A percentile compares a stretch with the other conserved stretches of the same genome.
These are phyloP conservation scores for Mortierella sp. DNA, from an alignment of 371 early-diverging fungal species.

Conservation along the genomic window DNA sequence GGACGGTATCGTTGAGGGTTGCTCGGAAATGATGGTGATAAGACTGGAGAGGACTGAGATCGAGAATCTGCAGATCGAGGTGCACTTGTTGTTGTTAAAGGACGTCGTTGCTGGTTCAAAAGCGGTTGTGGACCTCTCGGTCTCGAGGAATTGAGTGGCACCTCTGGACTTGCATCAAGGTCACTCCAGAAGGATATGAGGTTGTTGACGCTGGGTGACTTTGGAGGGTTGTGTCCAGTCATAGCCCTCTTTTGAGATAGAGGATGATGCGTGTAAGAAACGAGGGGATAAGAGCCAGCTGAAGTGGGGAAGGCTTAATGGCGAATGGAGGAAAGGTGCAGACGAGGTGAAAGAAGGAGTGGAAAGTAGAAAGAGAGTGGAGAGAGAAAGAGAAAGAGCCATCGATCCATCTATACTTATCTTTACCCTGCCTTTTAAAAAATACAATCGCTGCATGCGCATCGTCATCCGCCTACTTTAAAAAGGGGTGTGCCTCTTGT, in stretches of 20 bases:
- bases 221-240: constrained; percentile 25
- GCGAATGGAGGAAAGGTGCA: background rate
- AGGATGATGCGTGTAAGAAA: background rate
- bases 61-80: background rate
- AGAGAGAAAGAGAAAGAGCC: no score
- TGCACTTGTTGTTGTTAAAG: background rate
- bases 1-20: background rate
- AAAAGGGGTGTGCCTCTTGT: background rate
- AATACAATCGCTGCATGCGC: no score
- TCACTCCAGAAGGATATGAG: constrained; percentile 56
- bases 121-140: constrained; percentile 1
- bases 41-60: constrained; percentile 6
- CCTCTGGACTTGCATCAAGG: constrained; percentile 16
- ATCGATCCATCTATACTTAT: no score
- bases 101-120: background rate
- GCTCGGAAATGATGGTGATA: background rate
- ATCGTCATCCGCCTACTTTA: no score
- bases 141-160: background rate
- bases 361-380: no score
- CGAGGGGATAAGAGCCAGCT: background rate
- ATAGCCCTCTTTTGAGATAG: constrained; percentile 5
- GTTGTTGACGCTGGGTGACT: constrained; percentile 48
- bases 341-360: background rate
- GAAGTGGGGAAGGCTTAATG: background rate
- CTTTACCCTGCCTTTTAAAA: no score